Evolutionary conservation across 768 basidiomycete species (phyloP), one percentile per base, ranked within the genome.

Genomic region (Mycena epipterygia): DNA sequence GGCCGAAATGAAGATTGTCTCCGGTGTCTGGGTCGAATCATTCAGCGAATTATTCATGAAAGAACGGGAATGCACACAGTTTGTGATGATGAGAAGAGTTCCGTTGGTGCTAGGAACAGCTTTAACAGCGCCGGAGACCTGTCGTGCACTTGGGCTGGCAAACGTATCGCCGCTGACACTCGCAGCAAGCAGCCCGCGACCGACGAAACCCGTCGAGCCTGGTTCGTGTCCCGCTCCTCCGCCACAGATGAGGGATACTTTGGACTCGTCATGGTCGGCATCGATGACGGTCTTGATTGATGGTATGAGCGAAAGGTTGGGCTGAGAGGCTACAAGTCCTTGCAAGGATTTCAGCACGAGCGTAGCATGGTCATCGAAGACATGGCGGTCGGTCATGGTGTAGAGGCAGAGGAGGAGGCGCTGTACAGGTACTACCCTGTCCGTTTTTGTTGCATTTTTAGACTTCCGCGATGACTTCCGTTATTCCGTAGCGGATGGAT

Each of bases 101-200:
- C 41, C 23, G 52, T 49, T 17, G 68, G 76, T 23, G 78, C 75
- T 55, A 25, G 80, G 80, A 0, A 85, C 82, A 29, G 88, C 88
- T 49, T 84, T 78, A 65, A 91, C 83, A 4, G 85, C 84, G 14
- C 80, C 79, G n/a, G 85, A 66, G 52, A 91, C 86, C 76, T 90
- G 89, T 55, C 84, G 84, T n/a, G 89, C 87, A 71, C 87, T 89
- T 0, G 89, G 90, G 52, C 86, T 88, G 13, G 90, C 89, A 73
- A 91, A 91, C 23, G 89, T 86, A 57, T 90, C 89, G 2, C 89
- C 90, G n/a, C 85, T 87, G 9, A 90, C 87, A 6, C 85, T 85
- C 1, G 88, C 89, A 13, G 82, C 74, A 29, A 91, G 84, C 81
- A 90, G 87, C 21, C 89, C 89, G n/a, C 77, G 73, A 7, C 89